Evolutionary conservation across 2,329 filamentous ascomycete species (phyloP).

Genomic region (Tolypocladium inflatum): DNA sequence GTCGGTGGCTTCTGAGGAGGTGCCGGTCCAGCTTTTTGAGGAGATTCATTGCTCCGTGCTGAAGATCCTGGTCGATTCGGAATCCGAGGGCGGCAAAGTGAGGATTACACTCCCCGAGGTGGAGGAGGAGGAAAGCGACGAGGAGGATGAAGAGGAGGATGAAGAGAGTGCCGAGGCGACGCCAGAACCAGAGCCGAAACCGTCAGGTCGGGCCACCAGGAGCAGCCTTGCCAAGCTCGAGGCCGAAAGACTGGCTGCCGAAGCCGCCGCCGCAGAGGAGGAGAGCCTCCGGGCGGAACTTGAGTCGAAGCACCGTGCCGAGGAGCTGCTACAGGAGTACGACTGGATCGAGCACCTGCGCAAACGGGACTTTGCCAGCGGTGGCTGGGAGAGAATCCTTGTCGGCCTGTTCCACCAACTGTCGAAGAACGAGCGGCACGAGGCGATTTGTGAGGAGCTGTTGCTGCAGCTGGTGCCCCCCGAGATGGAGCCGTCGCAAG

Average conservation of each 20-base stretch:
- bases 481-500: slow-evolving; percentile 62
- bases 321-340: slow-evolving; percentile 64
- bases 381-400: slow-evolving; percentile 86
- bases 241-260: slow-evolving; percentile 56
- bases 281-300: slow-evolving; percentile 35
- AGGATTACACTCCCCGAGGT: slow-evolving; percentile 70
- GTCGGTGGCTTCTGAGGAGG: slow-evolving; percentile 62
- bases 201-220: slow-evolving; percentile 63
- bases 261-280: slow-evolving; percentile 45
- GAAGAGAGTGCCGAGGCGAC: slow-evolving; percentile 42
- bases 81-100: slow-evolving; percentile 67
- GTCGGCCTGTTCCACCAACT: slow-evolving; percentile 80
- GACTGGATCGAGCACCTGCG: slow-evolving; percentile 81
- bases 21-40: slow-evolving; percentile 74
- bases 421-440: slow-evolving; percentile 62
- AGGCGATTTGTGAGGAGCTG: slow-evolving; percentile 67
- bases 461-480: slow-evolving; percentile 73
- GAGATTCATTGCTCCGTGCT: slow-evolving; percentile 89
- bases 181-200: slow-evolving; percentile 63
- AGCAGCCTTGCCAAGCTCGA: slow-evolving; percentile 79
- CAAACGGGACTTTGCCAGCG: slow-evolving; percentile 75
- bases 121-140: slow-evolving; percentile 60
- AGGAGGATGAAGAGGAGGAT: slow-evolving; percentile 51
- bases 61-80: slow-evolving; percentile 72
- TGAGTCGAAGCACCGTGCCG: slow-evolving; percentile 55